These are phyloP conservation scores for Echria macrotheca DNA, from an alignment of 495 filamentous ascomycete genomes.

Conservation along the genomic window DNA sequence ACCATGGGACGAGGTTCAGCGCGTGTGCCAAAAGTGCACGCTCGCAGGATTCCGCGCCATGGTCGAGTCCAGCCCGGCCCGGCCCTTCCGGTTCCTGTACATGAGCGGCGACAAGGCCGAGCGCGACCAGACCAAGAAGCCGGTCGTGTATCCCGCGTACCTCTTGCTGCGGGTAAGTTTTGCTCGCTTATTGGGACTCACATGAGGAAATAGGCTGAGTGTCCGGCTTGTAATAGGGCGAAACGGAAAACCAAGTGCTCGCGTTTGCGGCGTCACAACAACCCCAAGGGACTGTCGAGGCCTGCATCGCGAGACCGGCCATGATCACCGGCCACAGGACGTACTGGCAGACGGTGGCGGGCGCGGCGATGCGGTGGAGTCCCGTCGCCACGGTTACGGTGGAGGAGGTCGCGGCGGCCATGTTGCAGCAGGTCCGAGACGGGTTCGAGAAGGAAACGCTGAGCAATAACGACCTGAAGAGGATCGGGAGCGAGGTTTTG, in stretches of 20 bases:
- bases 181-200: background rate
- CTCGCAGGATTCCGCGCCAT: constrained; percentile 7
- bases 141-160: constrained; percentile 34
- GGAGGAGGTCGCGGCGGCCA: constrained; percentile 36
- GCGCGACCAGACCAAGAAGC: constrained; percentile 36
- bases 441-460: constrained; percentile 46
- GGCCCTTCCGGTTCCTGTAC: constrained; percentile 43
- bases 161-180: constrained; percentile 35
- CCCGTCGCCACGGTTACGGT: constrained; percentile 29
- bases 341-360: background rate
- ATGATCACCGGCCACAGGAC: constrained; percentile 24
- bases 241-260: constrained; percentile 39
- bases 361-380: background rate
- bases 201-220: background rate
- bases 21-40: constrained; percentile 23
- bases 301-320: constrained; percentile 39
- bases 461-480: constrained; percentile 39
- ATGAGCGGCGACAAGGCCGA: constrained; percentile 36
- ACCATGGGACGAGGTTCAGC: constrained; percentile 34
- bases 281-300: constrained; percentile 26
- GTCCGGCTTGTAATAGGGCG: constrained; percentile 26
- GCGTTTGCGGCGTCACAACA: constrained; percentile 26
- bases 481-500: constrained; percentile 35
- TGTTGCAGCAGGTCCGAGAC: constrained; percentile 39
- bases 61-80: constrained; percentile 4